These are phyloP conservation scores for Barnettozyma vustinii DNA, from an alignment of 805 yeast genomes.

Conservation along the genomic window DNA sequence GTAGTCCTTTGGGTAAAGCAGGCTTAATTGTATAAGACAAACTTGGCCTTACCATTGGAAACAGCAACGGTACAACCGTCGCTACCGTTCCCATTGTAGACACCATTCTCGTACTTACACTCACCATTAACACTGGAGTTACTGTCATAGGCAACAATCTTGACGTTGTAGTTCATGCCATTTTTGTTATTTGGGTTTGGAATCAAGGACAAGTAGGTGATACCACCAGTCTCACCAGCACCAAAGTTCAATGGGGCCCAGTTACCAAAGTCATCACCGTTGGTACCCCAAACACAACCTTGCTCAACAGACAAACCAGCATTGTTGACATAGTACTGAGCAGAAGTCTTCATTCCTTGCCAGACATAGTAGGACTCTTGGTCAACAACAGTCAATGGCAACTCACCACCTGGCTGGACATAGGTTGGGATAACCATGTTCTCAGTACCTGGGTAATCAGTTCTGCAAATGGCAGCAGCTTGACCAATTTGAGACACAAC, in stretches of 20 bases:
- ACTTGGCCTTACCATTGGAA: slow-evolving; percentile 53
- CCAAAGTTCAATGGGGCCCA: slow-evolving; percentile 98
- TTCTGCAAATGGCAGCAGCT: slow-evolving; percentile 88
- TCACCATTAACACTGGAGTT: slow-evolving; percentile 48
- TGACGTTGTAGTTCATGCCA: slow-evolving; percentile 63
- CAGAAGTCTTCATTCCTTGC: slow-evolving; percentile 78
- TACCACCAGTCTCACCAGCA: slow-evolving; percentile 67
- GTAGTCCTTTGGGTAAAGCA: background rate
- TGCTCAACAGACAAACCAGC: slow-evolving; percentile 88
- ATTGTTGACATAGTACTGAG: slow-evolving; percentile 95
- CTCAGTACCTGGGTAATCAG: slow-evolving; percentile 99
- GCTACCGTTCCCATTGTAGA: slow-evolving; percentile 42
- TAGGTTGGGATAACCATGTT: slow-evolving; percentile 94
- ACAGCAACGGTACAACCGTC: slow-evolving; percentile 81
- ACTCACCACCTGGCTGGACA: slow-evolving; percentile 58
- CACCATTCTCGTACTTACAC: slow-evolving; percentile 1
- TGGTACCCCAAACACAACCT: slow-evolving; percentile 91
- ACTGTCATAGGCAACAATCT: slow-evolving; percentile 69
- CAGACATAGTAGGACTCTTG: slow-evolving; percentile 73
- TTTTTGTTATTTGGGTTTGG: slow-evolving; percentile 88
- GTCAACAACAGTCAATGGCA: slow-evolving; percentile 76
- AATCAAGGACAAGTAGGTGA: slow-evolving; percentile 81
- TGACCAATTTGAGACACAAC: slow-evolving; percentile 61
- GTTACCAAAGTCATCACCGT: slow-evolving; percentile 83
- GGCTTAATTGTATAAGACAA: slow-evolving; percentile 43